Evolutionary conservation across 2,329 filamentous ascomycete genomes (phyloP).

Genomic region (Penicillium decumbens): DNA sequence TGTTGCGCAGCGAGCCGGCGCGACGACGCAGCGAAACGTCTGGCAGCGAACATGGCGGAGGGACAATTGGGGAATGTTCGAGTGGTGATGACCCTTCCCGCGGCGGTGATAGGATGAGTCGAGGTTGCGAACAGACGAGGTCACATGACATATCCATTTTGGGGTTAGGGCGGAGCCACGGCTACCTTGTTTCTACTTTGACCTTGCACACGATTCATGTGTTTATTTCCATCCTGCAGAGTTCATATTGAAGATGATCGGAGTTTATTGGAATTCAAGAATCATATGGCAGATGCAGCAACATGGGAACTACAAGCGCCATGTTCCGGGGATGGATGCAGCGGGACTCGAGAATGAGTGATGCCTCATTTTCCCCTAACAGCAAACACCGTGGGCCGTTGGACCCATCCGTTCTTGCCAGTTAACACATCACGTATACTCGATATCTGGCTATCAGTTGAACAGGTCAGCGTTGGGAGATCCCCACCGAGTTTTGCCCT

Average conservation of each 20-base stretch:
- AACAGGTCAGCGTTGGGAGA: slow-evolving; percentile 23
- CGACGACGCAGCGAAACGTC: slow-evolving; percentile 38
- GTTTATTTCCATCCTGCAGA: not conserved
- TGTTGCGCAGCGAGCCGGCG: slow-evolving; percentile 37
- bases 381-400: not conserved
- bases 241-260: not conserved
- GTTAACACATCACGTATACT: not conserved
- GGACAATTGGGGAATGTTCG: slow-evolving; percentile 30
- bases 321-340: not conserved
- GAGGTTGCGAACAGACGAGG: slow-evolving; percentile 16
- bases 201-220: not conserved
- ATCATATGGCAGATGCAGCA: slow-evolving; percentile 1
- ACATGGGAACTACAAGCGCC: not conserved
- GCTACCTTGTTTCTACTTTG: not conserved
- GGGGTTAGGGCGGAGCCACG: slow-evolving; percentile 13
- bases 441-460: slow-evolving; percentile 14
- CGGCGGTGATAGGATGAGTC: slow-evolving; percentile 22
- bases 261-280: not conserved
- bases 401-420: slow-evolving; percentile 6
- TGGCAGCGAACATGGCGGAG: slow-evolving; percentile 40
- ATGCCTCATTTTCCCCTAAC: slow-evolving; percentile 3
- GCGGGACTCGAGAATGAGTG: not conserved
- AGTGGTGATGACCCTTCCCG: slow-evolving; percentile 29
- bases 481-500: slow-evolving; percentile 12
- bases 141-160: slow-evolving; percentile 19